A percentile compares a stretch with the other conserved stretches of the same genome.
These are phyloP conservation scores for Melampsora occidentalis DNA, from an alignment of 1,284 basidiomycete genomes.

Conservation along the genomic window DNA sequence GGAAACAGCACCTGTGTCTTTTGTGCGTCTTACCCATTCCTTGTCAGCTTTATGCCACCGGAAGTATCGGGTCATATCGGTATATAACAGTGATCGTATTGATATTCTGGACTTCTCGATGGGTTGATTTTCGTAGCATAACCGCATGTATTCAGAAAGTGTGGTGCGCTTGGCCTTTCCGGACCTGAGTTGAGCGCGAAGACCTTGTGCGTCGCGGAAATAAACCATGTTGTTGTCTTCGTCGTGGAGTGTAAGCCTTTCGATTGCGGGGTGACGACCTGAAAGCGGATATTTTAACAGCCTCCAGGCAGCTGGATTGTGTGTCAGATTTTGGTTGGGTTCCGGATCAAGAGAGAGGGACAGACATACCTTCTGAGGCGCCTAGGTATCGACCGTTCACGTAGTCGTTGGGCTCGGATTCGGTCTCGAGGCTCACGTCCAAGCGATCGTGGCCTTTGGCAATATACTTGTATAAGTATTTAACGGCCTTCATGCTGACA, in stretches of 20 bases:
- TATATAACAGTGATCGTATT: no score
- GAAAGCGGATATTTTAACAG: neutral
- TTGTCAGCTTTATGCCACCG: no score
- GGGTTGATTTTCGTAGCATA: no score
- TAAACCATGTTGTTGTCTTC: conserved; percentile 16
- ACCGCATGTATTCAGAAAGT: neutral
- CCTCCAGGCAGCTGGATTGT: neutral
- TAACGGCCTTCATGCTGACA: neutral
- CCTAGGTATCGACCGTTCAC: conserved; percentile 9
- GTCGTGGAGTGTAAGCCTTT: neutral
- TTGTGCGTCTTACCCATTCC: no score
- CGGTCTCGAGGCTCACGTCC: neutral
- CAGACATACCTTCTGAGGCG: conserved; percentile 3
- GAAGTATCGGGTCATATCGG: no score
- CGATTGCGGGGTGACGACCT: neutral
- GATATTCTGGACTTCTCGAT: no score
- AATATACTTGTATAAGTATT: conserved; percentile 31
- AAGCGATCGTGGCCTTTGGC: conserved; percentile 17
- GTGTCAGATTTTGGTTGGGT: no score
- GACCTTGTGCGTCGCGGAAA: neutral
- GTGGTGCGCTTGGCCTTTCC: neutral
- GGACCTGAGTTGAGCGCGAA: neutral
- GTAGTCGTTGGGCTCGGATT: neutral
- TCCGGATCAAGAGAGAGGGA: no score
- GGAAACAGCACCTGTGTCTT: neutral